phyloP scores from a whole-genome alignment of 129 eudicot species.

The Sambucus nigra region DNA sequence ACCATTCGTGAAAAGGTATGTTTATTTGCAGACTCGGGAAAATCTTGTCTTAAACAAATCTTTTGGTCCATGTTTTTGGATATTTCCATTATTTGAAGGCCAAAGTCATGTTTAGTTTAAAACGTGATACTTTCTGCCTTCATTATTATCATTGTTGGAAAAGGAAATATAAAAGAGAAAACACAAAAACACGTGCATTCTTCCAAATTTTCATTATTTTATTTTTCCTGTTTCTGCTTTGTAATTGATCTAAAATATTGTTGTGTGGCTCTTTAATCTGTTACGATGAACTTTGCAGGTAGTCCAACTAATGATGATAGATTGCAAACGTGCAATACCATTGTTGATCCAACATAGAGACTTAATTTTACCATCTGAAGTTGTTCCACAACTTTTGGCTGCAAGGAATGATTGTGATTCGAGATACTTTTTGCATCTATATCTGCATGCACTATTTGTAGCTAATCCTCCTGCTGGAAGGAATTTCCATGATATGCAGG shows the following conservation, averaged over 20 bases:
- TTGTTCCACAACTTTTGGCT: conserved; percentile 75
- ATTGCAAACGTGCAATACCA: conserved; percentile 61
- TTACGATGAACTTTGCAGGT: conserved; percentile 46
- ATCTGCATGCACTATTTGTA: conserved; percentile 73
- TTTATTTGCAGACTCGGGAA: not conserved
- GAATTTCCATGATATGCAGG: conserved; percentile 99
- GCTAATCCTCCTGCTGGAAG: conserved; percentile 79
- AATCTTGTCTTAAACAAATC: not conserved
- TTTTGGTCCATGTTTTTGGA: not conserved
- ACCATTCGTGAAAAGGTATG: conserved; percentile 79
- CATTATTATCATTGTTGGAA: not conserved
- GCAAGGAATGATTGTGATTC: conserved; percentile 51
- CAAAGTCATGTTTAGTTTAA: not conserved
- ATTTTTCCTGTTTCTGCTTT: conserved; percentile 3
- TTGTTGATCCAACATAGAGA: conserved; percentile 66
- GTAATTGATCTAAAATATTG: conserved; percentile 6
- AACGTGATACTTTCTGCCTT: too few species aligned
- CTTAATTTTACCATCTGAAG: conserved; percentile 74
- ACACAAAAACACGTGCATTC: not conserved
- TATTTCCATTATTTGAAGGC: not conserved
- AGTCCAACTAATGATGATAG: conserved; percentile 76
- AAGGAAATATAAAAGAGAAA: conserved; percentile 3
- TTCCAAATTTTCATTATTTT: too few species aligned
- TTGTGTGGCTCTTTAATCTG: conserved; percentile 9
- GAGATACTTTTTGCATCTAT: conserved; percentile 64